Evolutionary conservation across 495 filamentous ascomycete species (phyloP), one percentile per base, ranked within the genome.

Genomic region (Cudoniella acicularis): DNA sequence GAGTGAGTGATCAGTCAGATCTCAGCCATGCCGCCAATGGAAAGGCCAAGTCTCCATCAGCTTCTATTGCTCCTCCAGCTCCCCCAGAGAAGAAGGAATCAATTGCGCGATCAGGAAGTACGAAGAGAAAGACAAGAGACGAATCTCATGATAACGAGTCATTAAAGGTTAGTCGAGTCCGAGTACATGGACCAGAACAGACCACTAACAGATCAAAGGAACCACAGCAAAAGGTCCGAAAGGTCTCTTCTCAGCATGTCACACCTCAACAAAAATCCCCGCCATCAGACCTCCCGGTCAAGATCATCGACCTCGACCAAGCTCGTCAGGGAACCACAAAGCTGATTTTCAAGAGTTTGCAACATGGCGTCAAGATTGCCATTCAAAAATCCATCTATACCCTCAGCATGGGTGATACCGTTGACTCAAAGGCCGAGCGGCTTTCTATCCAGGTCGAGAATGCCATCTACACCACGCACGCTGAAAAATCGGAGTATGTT

Each of bases 391-490:
- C 73, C 13, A 52, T 70, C 4, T 73, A 70, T 49, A 27, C 57
- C 1, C 61, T 74, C 10, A 61, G 68, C 3, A 68, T 74, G 17
- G 74, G 70, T 21, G 63, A 73, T 10, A 68, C 72, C 1, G 67
- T 68, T 18, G 72, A 73, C 18, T 48, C 54, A 13, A 67, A 75
- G 10, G 69, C 75, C 1, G 75, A 80, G 66, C 72, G 72, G 18
- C 67, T 79, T 9, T 78, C 80, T 56, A 71, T 96, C 16, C 77
- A 87, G 54, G 86, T 97, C 55, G 92, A 98, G 73, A 81, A 75
- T 25, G 79, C 79, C 6, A 75, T 82, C 26, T 66, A 74, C 27
- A 75, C 76, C 27, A 73, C 74, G 0, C 76, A 81, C 49, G 61
- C 70, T n/a, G 64, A 73, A 43, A 66, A 71, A 23, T 59, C 60